phyloP scores from a whole-genome alignment of 306 rosid genomes.

The Castanopsis chinensis region DNA sequence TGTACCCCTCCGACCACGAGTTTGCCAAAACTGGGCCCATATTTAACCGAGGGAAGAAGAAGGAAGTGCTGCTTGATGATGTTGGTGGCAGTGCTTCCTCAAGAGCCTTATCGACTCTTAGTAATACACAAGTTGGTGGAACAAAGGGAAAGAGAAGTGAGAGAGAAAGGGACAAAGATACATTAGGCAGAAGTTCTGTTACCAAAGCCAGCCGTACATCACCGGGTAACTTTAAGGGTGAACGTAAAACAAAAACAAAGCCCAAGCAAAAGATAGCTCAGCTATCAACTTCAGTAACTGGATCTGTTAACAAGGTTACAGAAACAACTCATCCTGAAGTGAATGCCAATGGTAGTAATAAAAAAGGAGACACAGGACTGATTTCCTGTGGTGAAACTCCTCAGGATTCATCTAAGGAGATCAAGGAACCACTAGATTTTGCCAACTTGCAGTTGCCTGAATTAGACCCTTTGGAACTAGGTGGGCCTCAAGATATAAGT shows the following conservation, averaged over 20 bases:
- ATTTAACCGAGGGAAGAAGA: conserved; percentile 63
- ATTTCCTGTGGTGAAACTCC: conserved; percentile 16
- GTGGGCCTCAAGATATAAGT: conserved; percentile 61
- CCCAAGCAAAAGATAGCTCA: conserved; percentile 68
- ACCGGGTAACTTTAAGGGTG: conserved; percentile 48
- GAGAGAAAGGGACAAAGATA: conserved; percentile 66
- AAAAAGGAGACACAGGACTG: conserved; percentile 36
- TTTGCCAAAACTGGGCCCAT: conserved; percentile 58
- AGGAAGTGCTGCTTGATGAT: conserved; percentile 74
- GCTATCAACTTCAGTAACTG: conserved; percentile 59
- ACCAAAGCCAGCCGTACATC: conserved; percentile 54
- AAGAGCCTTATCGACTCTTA: conserved; percentile 48
- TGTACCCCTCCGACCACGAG: conserved; percentile 45
- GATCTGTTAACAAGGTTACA: conserved; percentile 39
- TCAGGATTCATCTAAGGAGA: conserved; percentile 34
- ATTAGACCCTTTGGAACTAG: conserved; percentile 64
- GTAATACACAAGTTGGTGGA: conserved; percentile 49
- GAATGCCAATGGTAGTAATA: conserved; percentile 26
- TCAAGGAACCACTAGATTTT: conserved; percentile 41
- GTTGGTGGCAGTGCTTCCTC: conserved; percentile 56
- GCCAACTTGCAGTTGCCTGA: conserved; percentile 47
- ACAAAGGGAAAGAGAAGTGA: conserved; percentile 76
- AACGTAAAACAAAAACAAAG: conserved; percentile 67
- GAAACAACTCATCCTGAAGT: conserved; percentile 35
- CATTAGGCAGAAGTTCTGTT: conserved; percentile 39